phyloP scores from a whole-genome alignment of 1,139 yeast genomes.

The Suhomyces bokatorum region DNA sequence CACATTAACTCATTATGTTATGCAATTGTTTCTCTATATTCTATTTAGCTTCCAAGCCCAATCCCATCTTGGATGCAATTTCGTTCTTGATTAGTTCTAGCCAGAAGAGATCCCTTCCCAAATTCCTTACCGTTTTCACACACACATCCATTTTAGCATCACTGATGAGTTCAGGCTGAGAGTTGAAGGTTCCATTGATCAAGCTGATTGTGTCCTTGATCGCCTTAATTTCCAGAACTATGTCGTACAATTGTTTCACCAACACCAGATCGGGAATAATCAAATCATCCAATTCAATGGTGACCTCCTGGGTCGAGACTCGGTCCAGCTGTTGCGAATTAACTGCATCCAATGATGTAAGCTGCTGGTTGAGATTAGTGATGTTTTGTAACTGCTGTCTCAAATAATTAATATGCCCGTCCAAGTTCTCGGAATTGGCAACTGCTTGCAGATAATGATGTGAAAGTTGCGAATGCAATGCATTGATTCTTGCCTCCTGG shows the following conservation, averaged over 20 bases:
- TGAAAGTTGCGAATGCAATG: conserved; percentile 33
- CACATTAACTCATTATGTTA: background rate
- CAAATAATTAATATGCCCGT: conserved; percentile 36
- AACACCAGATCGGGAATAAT: conserved; percentile 45
- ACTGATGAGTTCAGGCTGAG: conserved; percentile 36
- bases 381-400: conserved; percentile 31
- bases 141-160: conserved; percentile 50
- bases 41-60: conserved; percentile 17
- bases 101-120: conserved; percentile 79
- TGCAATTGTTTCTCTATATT: background rate
- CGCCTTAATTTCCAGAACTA: conserved; percentile 67
- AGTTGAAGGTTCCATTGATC: conserved; percentile 52
- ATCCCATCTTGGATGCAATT: conserved; percentile 30
- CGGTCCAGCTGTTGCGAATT: conserved; percentile 24
- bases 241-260: conserved; percentile 55
- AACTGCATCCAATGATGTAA: conserved; percentile 25
- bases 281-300: conserved; percentile 34
- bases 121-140: conserved; percentile 55
- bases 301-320: conserved; percentile 20
- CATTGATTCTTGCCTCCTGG: conserved; percentile 25
- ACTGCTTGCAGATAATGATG: conserved; percentile 42
- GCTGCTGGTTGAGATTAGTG: conserved; percentile 26
- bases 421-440: conserved; percentile 37
- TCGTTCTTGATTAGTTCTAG: conserved; percentile 39
- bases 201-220: conserved; percentile 63